Evolutionary conservation across 2,329 filamentous ascomycete genomes (phyloP).

Genomic region (Exophiala lecanii-corni): DNA sequence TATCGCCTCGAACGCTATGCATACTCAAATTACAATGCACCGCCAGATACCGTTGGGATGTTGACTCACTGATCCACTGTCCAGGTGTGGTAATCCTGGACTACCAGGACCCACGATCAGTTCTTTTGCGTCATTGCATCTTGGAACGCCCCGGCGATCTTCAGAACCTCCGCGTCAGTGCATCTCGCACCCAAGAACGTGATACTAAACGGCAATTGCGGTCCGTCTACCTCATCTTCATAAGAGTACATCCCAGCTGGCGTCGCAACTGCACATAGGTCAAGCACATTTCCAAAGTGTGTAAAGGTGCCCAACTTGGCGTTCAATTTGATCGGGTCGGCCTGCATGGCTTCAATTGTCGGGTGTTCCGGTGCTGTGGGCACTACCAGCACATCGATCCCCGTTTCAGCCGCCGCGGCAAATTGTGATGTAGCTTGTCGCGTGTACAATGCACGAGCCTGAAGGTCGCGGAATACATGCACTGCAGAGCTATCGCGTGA

Average conservation of each 20-base stretch:
- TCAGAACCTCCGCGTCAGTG: constrained; percentile 46
- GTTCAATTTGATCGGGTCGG: constrained; percentile 52
- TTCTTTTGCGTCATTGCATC: neutral
- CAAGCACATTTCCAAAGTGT: constrained; percentile 58
- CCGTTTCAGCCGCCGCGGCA: constrained; percentile 15
- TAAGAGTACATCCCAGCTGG: constrained; percentile 42
- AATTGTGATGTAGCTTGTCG: constrained; percentile 19
- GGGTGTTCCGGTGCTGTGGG: constrained; percentile 53
- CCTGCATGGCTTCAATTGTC: constrained; percentile 48
- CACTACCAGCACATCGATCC: constrained; percentile 49
- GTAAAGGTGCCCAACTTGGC: constrained; percentile 53
- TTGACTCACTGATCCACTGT: too few species aligned
- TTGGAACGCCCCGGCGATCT: constrained; percentile 42
- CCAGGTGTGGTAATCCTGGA: too few species aligned
- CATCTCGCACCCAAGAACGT: constrained; percentile 33
- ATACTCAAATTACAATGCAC: neutral
- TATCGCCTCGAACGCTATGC: neutral
- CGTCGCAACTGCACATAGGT: constrained; percentile 52
- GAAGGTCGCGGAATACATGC: constrained; percentile 47
- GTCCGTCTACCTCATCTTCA: constrained; percentile 6
- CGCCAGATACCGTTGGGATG: neutral
- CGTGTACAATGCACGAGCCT: constrained; percentile 37
- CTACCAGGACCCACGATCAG: too few species aligned
- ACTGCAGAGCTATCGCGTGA: constrained; percentile 39
- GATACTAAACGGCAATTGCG: constrained; percentile 26